Evolutionary conservation across 805 yeast species (phyloP), one percentile per base, ranked within the genome.

Genomic region (Starmerella floricola): DNA sequence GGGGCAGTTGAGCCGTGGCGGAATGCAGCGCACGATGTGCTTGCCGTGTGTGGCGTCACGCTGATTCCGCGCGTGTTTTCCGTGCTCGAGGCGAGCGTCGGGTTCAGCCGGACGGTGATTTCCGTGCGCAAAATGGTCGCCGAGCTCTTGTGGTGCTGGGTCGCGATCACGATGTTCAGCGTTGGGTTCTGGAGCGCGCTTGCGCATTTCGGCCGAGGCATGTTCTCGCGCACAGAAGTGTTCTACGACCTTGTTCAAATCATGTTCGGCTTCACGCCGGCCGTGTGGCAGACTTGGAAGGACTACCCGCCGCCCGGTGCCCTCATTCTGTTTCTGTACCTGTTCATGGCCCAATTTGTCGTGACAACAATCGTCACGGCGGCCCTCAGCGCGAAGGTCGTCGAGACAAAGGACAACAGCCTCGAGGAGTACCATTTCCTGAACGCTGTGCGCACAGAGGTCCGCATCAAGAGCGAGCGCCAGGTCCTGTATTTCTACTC

Each of bases 221-320:
- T 64, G 29, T 59, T 66, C 38, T 59, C 63, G 1, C 60, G 69
- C 16, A 55, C 60, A 30, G 63, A 67, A 28, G 72, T 73, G 18
- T 69, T 74, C 12, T 72, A 67, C 51, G 73, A 69, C 44, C 62
- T 72, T 63, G 55, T 72, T 34, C 70, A 71, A 53, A 61, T 73
- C 3, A 64, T 73, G 46, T 73, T 72, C 53, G 78, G 78, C 0
- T 73, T 69, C 53, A 73, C 78, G 1, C 78, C 78, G 0, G 71
- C 76, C 0, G 77, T 73, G 3, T 73, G 78, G 78, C 63, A 64
- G 35, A 69, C 67, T 41, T 73, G 78, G 78, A 57, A 61, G 29
- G 59, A 62, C 40, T 73, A 69, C 50, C 66, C 72, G 31, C 48
- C 58, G 1, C 54, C 72, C 31, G 78, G 78, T 0, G 61, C 69